A percentile compares a stretch with the other conserved stretches of the same genome.
These are phyloP conservation scores for Oxytropis ochrocephala DNA, from an alignment of 306 rosid species.

Conservation along the genomic window DNA sequence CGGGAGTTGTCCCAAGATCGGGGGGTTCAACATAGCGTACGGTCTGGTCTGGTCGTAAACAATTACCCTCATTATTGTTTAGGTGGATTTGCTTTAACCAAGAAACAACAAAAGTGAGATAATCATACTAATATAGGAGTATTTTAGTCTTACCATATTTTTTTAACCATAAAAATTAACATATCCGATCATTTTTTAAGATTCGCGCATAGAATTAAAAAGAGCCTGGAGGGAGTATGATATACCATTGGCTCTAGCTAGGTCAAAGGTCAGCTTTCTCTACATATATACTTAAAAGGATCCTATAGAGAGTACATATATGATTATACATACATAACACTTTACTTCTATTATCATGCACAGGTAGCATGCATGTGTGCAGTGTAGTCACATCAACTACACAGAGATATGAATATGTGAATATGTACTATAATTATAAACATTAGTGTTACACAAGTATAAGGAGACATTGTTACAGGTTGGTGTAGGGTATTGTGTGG, in stretches of 20 bases:
- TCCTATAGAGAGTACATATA: not conserved
- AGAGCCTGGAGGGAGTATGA: too few relatives aligned
- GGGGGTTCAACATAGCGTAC: too few relatives aligned
- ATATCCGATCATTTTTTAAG: too few relatives aligned
- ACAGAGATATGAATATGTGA: slow-evolving; percentile 11
- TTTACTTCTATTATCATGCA: slow-evolving; percentile 1
- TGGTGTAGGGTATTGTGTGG: slow-evolving; percentile 26
- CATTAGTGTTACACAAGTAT: slow-evolving; percentile 16
- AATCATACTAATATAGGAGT: too few relatives aligned
- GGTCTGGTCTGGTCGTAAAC: too few relatives aligned
- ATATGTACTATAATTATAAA: slow-evolving; percentile 5
- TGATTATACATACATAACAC: not conserved
- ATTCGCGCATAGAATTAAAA: too few relatives aligned
- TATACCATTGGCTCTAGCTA: not conserved
- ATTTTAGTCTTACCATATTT: too few relatives aligned
- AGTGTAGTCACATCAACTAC: slow-evolving; percentile 25
- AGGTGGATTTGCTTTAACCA: too few relatives aligned
- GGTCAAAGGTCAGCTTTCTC: not conserved
- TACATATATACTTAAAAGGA: not conserved
- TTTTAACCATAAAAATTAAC: too few relatives aligned
- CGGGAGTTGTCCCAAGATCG: too few relatives aligned
- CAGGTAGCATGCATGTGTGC: not conserved
- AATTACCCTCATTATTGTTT: too few relatives aligned
- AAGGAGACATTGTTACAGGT: slow-evolving; percentile 30
- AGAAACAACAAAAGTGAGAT: too few relatives aligned